Evolutionary conservation across 2,329 filamentous ascomycete species (phyloP).

Genomic region (Xylariaceae sp.): DNA sequence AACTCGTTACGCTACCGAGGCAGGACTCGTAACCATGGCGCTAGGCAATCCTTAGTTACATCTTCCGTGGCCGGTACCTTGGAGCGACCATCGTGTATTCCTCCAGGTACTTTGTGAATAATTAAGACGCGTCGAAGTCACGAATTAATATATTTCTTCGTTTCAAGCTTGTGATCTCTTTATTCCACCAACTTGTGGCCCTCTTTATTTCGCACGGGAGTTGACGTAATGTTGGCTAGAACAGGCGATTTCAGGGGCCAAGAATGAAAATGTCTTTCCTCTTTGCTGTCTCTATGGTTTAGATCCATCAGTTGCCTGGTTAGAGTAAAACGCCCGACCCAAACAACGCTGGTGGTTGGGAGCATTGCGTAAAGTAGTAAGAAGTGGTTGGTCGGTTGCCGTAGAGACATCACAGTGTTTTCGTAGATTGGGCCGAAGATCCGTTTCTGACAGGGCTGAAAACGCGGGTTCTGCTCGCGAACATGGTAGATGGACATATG

Average conservation of each 20-base stretch:
- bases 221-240: slow-evolving; percentile 1
- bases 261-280: slow-evolving; percentile 16
- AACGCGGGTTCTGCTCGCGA: slow-evolving; percentile 5
- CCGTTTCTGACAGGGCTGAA: slow-evolving; percentile 21
- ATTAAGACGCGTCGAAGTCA: too few relatives aligned
- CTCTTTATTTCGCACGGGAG: not conserved
- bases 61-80: too few relatives aligned
- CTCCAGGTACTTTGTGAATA: too few relatives aligned
- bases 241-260: slow-evolving; percentile 4
- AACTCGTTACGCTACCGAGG: not conserved
- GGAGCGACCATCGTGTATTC: too few relatives aligned
- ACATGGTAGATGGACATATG: not conserved
- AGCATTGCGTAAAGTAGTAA: slow-evolving; percentile 4
- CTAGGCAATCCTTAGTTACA: too few relatives aligned
- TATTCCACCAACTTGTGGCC: too few relatives aligned
- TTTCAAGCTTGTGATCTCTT: too few relatives aligned
- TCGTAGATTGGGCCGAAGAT: slow-evolving; percentile 7
- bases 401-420: slow-evolving; percentile 1
- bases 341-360: slow-evolving; percentile 1
- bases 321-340: not conserved
- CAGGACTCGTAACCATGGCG: not conserved
- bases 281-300: slow-evolving; percentile 8
- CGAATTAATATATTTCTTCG: too few relatives aligned
- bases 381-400: slow-evolving; percentile 9
- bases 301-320: slow-evolving; percentile 3